Base-by-base conservation (phyloP, 2,329 filamentous ascomycete species). In the Teratosphaeriaceae sp. region DNA sequence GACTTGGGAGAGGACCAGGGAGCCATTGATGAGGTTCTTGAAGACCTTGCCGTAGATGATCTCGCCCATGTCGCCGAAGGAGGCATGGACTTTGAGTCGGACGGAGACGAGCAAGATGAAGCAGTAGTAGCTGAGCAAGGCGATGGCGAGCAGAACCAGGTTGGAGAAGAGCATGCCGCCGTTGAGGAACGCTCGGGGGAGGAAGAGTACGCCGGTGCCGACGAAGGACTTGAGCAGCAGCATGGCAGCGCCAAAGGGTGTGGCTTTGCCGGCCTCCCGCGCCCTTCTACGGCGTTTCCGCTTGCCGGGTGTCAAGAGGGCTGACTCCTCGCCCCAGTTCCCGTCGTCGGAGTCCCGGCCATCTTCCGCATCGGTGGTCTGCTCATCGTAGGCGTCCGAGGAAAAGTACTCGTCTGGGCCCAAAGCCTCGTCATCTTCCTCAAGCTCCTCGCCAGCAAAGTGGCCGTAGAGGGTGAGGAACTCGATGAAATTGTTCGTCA, bases 101-200 rank as follows among this genome's bases (percentile, higher is more conserved):
- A 88, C 92, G 46, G 83, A 83, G 49, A 96, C 88, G 23, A 98
- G 77, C 12, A 98, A 75, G 31, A 98, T 88, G 66, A 98, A 98
- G 69, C 89, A 96, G 71, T 96, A 95, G 68, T 95, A 98, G 62
- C 89, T 96, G 46, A 98, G 72, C 2, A 78, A 71, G 5, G 92
- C 89, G 13, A 98, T 87, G 29, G 75, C 77, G 18, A 98, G 72
- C n/a, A 98, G 77, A 13, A 98, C 85, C 40, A 94, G 52, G 60
- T 94, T 95, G 57, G 88, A 95, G 66, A 98, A 98, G 13, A 95
- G 70, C 89, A 98, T 97, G 45, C 92, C 92, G 42, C 92, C 92
- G 58, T 95, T 98, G 51, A 96, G 76, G 61, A 92, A 98, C 3
- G 92, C 90, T 37, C 88, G 82, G 0, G 90, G 90, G 24, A 97